Evolutionary conservation across 805 yeast species (phyloP), one percentile per base, ranked within the genome.

Genomic region (Cyberlindnera subsufficiens): DNA sequence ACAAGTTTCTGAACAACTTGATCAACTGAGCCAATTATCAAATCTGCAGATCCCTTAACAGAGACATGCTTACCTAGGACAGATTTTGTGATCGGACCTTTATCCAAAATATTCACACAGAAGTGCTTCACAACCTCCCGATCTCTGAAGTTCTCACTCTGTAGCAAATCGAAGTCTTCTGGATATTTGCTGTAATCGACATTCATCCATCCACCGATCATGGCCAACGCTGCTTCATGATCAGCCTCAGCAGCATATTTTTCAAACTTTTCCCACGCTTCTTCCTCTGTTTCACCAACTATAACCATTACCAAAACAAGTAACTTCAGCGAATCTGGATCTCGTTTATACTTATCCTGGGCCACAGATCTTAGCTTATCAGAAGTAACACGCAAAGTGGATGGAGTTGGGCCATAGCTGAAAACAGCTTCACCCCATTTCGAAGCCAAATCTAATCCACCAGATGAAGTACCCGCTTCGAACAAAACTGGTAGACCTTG

Each of bases 121-220:
- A 48, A 53, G 30, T 42, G 50, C 34, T 58, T 59, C 4, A 58
- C 62, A 31, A 64, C 53, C 3, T 64, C 63, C 6, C 58, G 54
- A 9, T 61, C 59, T 6, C 62, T 59, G 35, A 55, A 51, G 19
- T 60, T 58, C 3, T 58, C 62, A n/a, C 58, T 50, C 19, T 57
- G 53, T 8, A 50, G 50, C 20, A 71, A 50, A 38, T 67, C 72
- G 39, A 66, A 66, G 19, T 67, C 71, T 40, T 63, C 60, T 14
- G 46, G 58, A 50, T 59, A 69, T 20, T 57, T 52, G 27, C 66
- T 61, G 39, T 66, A 60, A 40, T 71, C 74, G 34, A 66, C 55
- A 6, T 71, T 72, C 11, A 69, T 66, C 72, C 74, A 69, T 3
- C 75, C 76, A 22, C 73, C 65, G 49, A 71, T 61, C 38, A 71